Evolutionary conservation across 2,329 filamentous ascomycete species (phyloP).

Genomic region (Apiospora malaysiana): DNA sequence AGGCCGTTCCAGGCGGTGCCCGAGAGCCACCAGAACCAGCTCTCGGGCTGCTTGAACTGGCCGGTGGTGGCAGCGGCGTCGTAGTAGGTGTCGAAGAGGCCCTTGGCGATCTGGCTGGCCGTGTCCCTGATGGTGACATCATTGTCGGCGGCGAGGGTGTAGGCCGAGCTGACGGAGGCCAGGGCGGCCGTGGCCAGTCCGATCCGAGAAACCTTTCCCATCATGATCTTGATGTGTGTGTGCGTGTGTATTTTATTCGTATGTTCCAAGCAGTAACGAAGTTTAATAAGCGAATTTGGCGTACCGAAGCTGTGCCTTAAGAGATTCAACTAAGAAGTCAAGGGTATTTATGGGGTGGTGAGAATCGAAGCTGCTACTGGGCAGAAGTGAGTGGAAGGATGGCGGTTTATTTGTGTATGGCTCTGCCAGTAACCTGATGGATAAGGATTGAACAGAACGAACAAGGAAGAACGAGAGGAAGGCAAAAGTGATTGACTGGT

Average conservation of each 20-base stretch:
- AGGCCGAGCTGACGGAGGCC: slow-evolving; percentile 29
- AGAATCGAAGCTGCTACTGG: slow-evolving; percentile 18
- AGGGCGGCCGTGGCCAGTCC: slow-evolving; percentile 20
- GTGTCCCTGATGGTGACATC: slow-evolving; percentile 33
- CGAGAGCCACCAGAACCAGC: slow-evolving; percentile 44
- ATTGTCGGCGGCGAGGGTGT: slow-evolving; percentile 23
- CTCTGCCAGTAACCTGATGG: slow-evolving; percentile 13
- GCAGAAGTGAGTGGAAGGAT: slow-evolving; percentile 15
- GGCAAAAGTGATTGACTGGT: slow-evolving; percentile 10
- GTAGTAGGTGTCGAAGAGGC: slow-evolving; percentile 37
- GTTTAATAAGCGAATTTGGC: neutral
- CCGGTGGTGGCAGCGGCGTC: slow-evolving; percentile 38
- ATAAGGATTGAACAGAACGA: slow-evolving; percentile 2
- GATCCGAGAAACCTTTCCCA: neutral
- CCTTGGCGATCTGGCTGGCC: slow-evolving; percentile 37
- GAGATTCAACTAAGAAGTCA: neutral
- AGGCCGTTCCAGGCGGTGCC: slow-evolving; percentile 40
- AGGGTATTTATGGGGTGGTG: neutral
- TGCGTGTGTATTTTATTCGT: too few species aligned
- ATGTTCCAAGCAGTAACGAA: slow-evolving; percentile 1
- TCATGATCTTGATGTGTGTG: neutral
- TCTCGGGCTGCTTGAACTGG: slow-evolving; percentile 40
- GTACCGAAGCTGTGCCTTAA: neutral
- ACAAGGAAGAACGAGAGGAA: slow-evolving; percentile 15
- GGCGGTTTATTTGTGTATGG: neutral